A percentile compares a stretch with the other conserved stretches of the same genome.
phyloP scores from a whole-genome alignment of 345 rosid genomes.

The Hibiscus syriacus region DNA sequence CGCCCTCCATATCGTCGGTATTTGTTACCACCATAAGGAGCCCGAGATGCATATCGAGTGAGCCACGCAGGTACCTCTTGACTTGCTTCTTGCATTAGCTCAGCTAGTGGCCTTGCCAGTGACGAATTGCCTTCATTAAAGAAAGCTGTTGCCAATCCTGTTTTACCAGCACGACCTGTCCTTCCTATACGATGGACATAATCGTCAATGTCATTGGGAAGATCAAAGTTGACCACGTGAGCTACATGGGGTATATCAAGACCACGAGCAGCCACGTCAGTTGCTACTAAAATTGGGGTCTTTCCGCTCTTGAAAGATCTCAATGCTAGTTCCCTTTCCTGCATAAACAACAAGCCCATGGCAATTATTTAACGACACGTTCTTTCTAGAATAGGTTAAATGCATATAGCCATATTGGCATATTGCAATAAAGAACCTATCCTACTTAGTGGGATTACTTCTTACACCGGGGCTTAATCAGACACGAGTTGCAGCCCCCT shows the following conservation, averaged over 20 bases:
- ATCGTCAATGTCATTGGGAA: conserved; percentile 93
- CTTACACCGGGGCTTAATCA: background rate
- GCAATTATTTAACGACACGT: background rate
- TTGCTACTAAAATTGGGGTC: conserved; percentile 92
- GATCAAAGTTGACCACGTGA: conserved; percentile 90
- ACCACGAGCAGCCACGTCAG: conserved; percentile 93
- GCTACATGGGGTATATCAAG: conserved; percentile 95
- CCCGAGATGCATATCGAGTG: conserved; percentile 65
- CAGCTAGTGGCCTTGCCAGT: conserved; percentile 64
- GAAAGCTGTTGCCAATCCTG: conserved; percentile 94
- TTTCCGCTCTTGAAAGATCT: conserved; percentile 80
- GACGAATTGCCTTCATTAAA: conserved; percentile 72
- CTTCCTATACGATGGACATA: conserved; percentile 95
- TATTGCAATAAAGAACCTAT: background rate
- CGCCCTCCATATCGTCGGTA: conserved; percentile 77
- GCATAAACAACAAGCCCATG: conserved; percentile 10
- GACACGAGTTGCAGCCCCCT: background rate
- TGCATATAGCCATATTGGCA: background rate
- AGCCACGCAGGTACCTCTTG: conserved; percentile 97
- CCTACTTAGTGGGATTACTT: background rate
- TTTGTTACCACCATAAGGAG: conserved; percentile 36
- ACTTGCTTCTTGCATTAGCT: conserved; percentile 89
- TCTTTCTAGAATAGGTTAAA: background rate
- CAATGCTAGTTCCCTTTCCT: conserved; percentile 93
- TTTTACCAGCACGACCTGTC: conserved; percentile 92